Conservation (phyloP, 2,329 filamentous ascomycete species). For the Penicillium sp. region DNA sequence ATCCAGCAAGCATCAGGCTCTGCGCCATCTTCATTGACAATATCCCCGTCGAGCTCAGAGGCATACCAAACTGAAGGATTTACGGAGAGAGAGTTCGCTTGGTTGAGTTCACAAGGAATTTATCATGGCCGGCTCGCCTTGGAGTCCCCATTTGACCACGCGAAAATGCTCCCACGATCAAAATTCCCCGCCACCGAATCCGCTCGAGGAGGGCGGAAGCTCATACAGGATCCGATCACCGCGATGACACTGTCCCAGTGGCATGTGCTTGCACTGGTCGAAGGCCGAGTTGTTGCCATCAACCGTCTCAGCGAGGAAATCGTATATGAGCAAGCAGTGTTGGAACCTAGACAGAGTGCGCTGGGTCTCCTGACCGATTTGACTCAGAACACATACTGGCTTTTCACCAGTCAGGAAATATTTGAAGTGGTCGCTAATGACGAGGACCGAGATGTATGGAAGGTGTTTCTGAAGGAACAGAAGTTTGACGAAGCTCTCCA, state of each 20-base stretch:
- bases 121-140: conserved; percentile 78
- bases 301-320: conserved; percentile 83
- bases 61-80: conserved; percentile 52
- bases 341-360: conserved; percentile 73
- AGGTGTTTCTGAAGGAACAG: conserved; percentile 80
- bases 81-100: conserved; percentile 69
- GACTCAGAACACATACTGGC: conserved; percentile 96
- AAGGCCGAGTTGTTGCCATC: conserved; percentile 75
- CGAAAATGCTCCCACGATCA: conserved; percentile 71
- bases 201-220: conserved; percentile 61
- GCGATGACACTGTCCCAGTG: conserved; percentile 87
- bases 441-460: conserved; percentile 91
- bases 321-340: conserved; percentile 82
- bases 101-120: conserved; percentile 83
- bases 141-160: conserved; percentile 68
- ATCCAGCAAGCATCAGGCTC: conserved; percentile 58
- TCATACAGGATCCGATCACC: conserved; percentile 68
- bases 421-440: conserved; percentile 90
- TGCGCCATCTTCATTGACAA: conserved; percentile 64
- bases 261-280: conserved; percentile 82
- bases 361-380: conserved; percentile 85
- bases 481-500: conserved; percentile 85
- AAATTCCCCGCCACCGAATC: conserved; percentile 69
- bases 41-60: conserved; percentile 70
- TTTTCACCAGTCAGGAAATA: conserved; percentile 87